Evolutionary conservation across 202 grass and related monocot species (phyloP).

Genomic region (Thinopyrum obtusiflorum): DNA sequence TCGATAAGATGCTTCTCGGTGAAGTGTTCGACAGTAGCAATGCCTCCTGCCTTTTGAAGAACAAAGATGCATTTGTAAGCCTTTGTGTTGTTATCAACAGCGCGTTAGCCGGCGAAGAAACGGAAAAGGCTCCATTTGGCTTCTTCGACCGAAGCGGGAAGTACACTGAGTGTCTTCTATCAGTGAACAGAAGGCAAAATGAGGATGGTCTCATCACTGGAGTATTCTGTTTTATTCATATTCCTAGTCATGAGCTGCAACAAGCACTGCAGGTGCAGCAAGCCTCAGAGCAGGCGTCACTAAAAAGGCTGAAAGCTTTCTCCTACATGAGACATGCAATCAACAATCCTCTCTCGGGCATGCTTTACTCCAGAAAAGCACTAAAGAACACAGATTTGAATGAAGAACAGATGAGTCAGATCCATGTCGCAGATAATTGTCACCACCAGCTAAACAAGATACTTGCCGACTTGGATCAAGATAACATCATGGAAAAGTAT

Average conservation of each 20-base stretch:
- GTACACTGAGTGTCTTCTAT: conserved; percentile 76
- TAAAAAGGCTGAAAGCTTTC: conserved; percentile 76
- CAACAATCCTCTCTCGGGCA: conserved; percentile 83
- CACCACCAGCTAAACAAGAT: conserved; percentile 79
- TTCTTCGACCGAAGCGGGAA: conserved; percentile 62
- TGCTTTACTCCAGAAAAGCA: conserved; percentile 63
- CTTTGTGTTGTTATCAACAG: conserved; percentile 80
- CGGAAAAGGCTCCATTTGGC: conserved; percentile 76
- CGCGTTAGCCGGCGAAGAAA: conserved; percentile 76
- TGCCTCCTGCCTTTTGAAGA: conserved; percentile 74
- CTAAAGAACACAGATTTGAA: conserved; percentile 62
- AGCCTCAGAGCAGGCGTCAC: conserved; percentile 50
- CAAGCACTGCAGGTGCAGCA: conserved; percentile 78
- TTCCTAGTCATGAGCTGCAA: conserved; percentile 84
- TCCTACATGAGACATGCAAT: conserved; percentile 85
- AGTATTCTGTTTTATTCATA: conserved; percentile 90
- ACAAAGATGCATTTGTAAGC: conserved; percentile 68
- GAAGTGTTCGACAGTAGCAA: conserved; percentile 72
- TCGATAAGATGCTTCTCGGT: conserved; percentile 87
- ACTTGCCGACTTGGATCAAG: conserved; percentile 76
- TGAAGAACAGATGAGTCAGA: conserved; percentile 68
- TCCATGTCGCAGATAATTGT: conserved; percentile 56
- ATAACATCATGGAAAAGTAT: conserved; percentile 81
- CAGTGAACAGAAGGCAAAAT: conserved; percentile 73
- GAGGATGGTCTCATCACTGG: conserved; percentile 56